A percentile compares a stretch with the other conserved stretches of the same genome.
These are phyloP conservation scores for Penicillium arizonense DNA, from an alignment of 495 filamentous ascomycete species.

Conservation along the genomic window DNA sequence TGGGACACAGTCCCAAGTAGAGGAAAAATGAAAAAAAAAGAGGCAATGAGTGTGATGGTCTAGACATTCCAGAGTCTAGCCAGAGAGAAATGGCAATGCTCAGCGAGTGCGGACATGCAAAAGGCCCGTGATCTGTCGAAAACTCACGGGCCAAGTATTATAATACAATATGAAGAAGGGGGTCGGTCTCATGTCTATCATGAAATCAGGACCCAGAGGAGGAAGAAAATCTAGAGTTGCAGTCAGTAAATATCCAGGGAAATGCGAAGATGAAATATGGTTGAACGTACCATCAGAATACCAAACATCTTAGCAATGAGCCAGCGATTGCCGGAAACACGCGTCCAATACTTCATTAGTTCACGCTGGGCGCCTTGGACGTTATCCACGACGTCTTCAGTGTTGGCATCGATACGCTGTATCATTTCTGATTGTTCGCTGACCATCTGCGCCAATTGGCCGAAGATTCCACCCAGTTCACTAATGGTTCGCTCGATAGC, in stretches of 20 bases:
- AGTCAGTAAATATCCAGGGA: conserved; percentile 14
- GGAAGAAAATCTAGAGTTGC: conserved; percentile 51
- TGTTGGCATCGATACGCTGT: conserved; percentile 90
- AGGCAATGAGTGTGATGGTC: conserved; percentile 17
- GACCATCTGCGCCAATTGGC: conserved; percentile 96
- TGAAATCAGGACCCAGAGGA: conserved; percentile 59
- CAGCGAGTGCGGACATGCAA: conserved; percentile 17
- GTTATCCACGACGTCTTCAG: conserved; percentile 94
- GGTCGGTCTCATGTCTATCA: conserved; percentile 35
- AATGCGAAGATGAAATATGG: not conserved
- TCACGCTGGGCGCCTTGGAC: conserved; percentile 94
- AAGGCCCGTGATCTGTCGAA: conserved; percentile 8
- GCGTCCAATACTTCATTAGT: conserved; percentile 90
- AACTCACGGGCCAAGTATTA: conserved; percentile 24
- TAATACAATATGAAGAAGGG: conserved; percentile 37
- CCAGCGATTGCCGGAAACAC: conserved; percentile 94
- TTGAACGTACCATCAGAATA: conserved; percentile 61
- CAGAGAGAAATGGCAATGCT: conserved; percentile 13
- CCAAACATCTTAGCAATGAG: conserved; percentile 99
- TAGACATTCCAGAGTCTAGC: conserved; percentile 24
- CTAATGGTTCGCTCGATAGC: conserved; percentile 93
- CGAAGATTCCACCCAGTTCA: conserved; percentile 93
- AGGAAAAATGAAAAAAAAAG: conserved; percentile 10
- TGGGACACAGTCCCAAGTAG: conserved; percentile 20
- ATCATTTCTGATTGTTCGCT: conserved; percentile 96